Percentiles rank a stretch among this genome's conserved stretches.
These are phyloP conservation scores for Scheffersomyces insectosa DNA, from an alignment of 1,139 yeast genomes.

Conservation along the genomic window DNA sequence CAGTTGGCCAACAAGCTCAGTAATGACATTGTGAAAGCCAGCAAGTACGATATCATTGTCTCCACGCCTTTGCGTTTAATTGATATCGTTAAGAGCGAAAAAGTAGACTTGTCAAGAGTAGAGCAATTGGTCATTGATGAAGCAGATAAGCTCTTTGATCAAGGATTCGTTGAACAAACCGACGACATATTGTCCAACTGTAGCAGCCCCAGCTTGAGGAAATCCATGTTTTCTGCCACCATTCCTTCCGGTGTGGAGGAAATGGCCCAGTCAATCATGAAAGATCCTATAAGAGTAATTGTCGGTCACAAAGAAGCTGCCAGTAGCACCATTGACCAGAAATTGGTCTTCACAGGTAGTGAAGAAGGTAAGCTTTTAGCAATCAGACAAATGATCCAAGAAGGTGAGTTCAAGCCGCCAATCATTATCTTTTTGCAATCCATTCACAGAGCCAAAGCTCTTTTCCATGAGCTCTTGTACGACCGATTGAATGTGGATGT, in stretches of 20 bases:
- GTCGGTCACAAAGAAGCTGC: slow-evolving; percentile 97
- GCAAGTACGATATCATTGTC: slow-evolving; percentile 77
- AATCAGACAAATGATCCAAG: slow-evolving; percentile 80
- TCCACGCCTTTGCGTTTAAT: slow-evolving; percentile 88
- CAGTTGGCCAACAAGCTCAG: slow-evolving; percentile 71
- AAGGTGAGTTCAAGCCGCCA: slow-evolving; percentile 90
- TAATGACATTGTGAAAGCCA: slow-evolving; percentile 53
- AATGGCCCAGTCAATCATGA: slow-evolving; percentile 82
- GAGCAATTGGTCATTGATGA: slow-evolving; percentile 86
- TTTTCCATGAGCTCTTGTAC: slow-evolving; percentile 87
- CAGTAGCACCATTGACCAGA: slow-evolving; percentile 78
- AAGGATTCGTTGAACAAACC: slow-evolving; percentile 88
- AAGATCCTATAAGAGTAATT: slow-evolving; percentile 78
- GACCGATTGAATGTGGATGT: slow-evolving; percentile 93
- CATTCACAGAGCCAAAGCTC: slow-evolving; percentile 90
- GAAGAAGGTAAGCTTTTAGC: slow-evolving; percentile 95
- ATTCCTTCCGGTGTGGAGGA: slow-evolving; percentile 93
- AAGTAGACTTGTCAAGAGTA: slow-evolving; percentile 59
- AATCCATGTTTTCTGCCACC: slow-evolving; percentile 92
- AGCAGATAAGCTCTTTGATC: slow-evolving; percentile 91
- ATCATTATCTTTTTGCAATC: slow-evolving; percentile 90
- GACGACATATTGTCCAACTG: slow-evolving; percentile 79
- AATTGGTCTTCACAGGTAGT: slow-evolving; percentile 81
- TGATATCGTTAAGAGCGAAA: slow-evolving; percentile 67
- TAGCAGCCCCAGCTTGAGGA: slow-evolving; percentile 52